Percentiles rank a stretch among this genome's conserved stretches.
Conservation (phyloP, 1,284 basidiomycete genomes). For the Athelia sp. region DNA sequence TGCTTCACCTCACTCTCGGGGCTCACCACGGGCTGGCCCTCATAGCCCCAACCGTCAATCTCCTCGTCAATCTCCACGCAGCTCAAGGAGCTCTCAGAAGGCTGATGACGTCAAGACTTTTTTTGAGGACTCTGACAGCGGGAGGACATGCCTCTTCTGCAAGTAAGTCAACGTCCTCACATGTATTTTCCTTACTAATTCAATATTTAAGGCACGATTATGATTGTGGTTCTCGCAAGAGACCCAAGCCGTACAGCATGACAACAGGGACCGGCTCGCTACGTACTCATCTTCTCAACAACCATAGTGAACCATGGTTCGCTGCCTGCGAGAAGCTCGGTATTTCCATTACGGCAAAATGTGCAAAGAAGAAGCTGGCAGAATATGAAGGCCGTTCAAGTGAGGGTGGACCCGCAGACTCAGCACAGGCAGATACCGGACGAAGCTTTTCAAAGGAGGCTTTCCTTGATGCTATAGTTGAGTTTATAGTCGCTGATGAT, state of each 20-base stretch:
- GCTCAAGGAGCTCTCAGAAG: not conserved
- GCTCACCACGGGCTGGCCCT: not conserved
- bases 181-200: too few relatives aligned
- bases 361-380: not conserved
- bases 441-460: not conserved
- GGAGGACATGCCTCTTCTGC: not conserved
- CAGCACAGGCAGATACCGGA: not conserved
- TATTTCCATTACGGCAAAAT: not conserved
- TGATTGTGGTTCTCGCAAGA: too few relatives aligned
- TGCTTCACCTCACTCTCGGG: not conserved
- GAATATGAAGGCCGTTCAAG: not conserved
- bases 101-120: not conserved
- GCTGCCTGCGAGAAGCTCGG: not conserved
- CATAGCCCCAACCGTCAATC: not conserved
- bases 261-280: not conserved
- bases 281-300: not conserved
- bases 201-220: too few relatives aligned
- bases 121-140: not conserved
- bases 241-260: not conserved
- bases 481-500: constrained; percentile 20
- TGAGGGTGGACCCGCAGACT: not conserved
- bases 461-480: not conserved
- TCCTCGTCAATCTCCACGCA: not conserved
- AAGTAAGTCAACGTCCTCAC: too few relatives aligned
- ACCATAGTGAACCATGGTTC: not conserved